Base-by-base conservation (phyloP, 495 filamentous ascomycete genomes). In the Aspergillus heteromorphus region DNA sequence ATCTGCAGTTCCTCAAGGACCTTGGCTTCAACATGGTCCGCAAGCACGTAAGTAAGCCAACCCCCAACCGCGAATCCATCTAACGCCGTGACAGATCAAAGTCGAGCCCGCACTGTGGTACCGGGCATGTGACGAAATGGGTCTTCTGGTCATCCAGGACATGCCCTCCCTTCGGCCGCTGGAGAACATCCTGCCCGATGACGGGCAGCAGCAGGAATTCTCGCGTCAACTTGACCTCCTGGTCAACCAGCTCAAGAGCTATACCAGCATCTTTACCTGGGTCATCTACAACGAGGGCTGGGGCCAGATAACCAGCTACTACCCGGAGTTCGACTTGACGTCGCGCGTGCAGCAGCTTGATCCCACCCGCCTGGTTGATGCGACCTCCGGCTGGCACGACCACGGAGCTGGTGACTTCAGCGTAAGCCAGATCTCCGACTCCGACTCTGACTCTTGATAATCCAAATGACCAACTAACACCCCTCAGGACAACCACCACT, bases 271-370 rank as follows among this genome's bases (percentile, higher is more conserved):
- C 49, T 66, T 77, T 14, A 63, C 66, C 13, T 81, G 76, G 77
- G 74, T 85, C 34, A 80, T 88, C 56, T 88, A 88, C 63, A 88
- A 88, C 62, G 85, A 88, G 61, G 84, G 83, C 27, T 88, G 85
- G 85, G 84, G 82, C 8, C 85, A 88, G 54, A 64, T 76, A 19
- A 71, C 53, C 1, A 47, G 71, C 3, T 63, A 63, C 13, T 71
- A 77, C 48, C 81, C 83, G 1, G 83, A 87, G 55, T 77, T 80
- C 18, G 67, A 62, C 9, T 62, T 87, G 14, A 83, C 83, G 0
- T 71, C 76, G 1, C 67, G 71, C 0, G 69, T 88, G 34, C 70
- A 70, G 40, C 49, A 68, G 50, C 65, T 86, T 2, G 85, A 88
- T 61, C 81, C 84, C 0, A 86, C 79, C 0, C 64, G 84, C 13